Evolutionary conservation across 176 grass and related monocot genomes (phyloP), one percentile per base, ranked within the genome.

Genomic region (Juncus effusus): DNA sequence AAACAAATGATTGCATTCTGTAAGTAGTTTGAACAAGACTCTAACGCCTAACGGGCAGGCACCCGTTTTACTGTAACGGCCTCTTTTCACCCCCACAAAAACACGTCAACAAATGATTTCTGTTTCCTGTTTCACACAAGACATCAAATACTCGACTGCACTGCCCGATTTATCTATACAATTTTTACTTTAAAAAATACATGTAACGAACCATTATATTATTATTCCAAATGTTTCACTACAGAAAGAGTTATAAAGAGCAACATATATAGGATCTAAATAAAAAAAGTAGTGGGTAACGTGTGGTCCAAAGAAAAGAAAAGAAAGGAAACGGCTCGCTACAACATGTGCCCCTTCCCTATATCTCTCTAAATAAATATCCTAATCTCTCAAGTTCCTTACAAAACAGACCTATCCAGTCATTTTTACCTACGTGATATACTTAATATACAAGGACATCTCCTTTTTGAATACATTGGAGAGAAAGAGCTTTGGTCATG

Each of bases 311-410:
- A 61, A 13, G 2, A 13, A 65, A 50, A 28, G 51, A 44, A 72
- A 45, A n/a, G 5, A 16, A 57, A 57, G 38, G 9, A 72, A 59
- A 72, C 68, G 38, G 68, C 68, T 72, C 38, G 68, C 38, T 54
- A 58, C 40, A 16, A 70, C 13, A 70, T 70, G 52, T 14, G 10
- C 51, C 13, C 64, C 51, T 36, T 51, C 45, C 47, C 4, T 4
- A 35, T 52, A 51, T 28, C 19, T 28, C 19, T 28, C 19, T 28
- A 28, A 28, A 16, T 28, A 28, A 28, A 16, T 2, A 15, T n/a
- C 4, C 0, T 67, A 7, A 7, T 54, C 45, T 54, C 50, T 68
- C 49, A 41, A 53, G 65, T 39, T 54, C 13, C 44, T 38, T 37
- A 3, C 3, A 65, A 3, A 39, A 13, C 6, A 3, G 7, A 3